phyloP scores from a whole-genome alignment of 805 yeast genomes.

The Candida sonorensis region DNA sequence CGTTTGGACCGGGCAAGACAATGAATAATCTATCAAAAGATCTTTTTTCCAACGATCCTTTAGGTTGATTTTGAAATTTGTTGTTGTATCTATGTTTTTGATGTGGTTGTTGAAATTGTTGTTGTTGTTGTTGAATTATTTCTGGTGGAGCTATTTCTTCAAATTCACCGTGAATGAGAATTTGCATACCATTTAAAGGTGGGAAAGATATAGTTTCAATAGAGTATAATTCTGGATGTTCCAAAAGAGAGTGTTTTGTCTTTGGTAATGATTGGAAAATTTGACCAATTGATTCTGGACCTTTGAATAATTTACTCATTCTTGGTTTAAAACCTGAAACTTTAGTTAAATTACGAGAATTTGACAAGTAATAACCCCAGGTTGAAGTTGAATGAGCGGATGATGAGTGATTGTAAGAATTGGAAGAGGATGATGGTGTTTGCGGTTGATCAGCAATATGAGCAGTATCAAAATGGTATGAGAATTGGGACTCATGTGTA shows the following conservation, averaged over 20 bases:
- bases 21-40: conserved; percentile 83
- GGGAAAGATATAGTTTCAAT: conserved; percentile 73
- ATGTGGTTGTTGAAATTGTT: conserved; percentile 8
- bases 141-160: conserved; percentile 61
- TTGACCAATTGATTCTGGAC: conserved; percentile 58
- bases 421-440: conserved; percentile 5
- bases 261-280: conserved; percentile 67
- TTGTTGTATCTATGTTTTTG: conserved; percentile 1
- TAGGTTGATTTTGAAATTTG: conserved; percentile 2
- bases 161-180: conserved; percentile 79
- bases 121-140: conserved; percentile 4
- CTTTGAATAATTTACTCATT: conserved; percentile 52
- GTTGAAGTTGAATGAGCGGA: conserved; percentile 11
- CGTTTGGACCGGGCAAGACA: conserved; percentile 62
- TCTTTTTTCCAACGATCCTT: conserved; percentile 44
- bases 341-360: conserved; percentile 70
- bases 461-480: conserved; percentile 66
- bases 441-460: conserved; percentile 29
- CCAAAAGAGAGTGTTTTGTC: conserved; percentile 62
- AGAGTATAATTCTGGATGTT: conserved; percentile 59
- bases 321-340: conserved; percentile 52
- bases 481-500: conserved; percentile 79
- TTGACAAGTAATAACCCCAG: conserved; percentile 63
- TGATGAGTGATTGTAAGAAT: conserved; percentile 6
- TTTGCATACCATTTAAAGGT: conserved; percentile 67